Base-by-base conservation (phyloP, 2,329 filamentous ascomycete genomes). In the Ampelomyces quisqualis region DNA sequence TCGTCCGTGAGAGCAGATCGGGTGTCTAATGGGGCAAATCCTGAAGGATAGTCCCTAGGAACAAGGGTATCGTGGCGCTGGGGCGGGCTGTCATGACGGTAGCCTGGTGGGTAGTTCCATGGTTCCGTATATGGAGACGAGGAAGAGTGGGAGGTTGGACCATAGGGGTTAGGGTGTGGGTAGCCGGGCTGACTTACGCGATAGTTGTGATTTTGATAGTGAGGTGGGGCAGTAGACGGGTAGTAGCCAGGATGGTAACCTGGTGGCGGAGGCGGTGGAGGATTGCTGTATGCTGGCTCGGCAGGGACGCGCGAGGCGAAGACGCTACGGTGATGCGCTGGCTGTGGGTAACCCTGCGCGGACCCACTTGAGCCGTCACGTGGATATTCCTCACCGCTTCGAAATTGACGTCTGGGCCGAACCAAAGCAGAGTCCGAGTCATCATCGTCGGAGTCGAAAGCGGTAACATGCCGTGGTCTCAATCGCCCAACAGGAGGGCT, bases 211-310 rank as follows among this genome's bases (percentile, higher is more conserved):
- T 55, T 54, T 51, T 60, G 61, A 47, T 67, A 66, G 39, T 65
- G 60, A 28, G 64, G 63, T 43, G 65, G 61, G 45, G 64, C 60
- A 38, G 57, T 42, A 9, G 64, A 59, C 36, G 55, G 57, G 47
- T 67, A 67, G 50, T 66, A 66, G 34, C 64, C 55, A 20, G 60
- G 64, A 51, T 67, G 64, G 47, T 70, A 68, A 17, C 59, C 58
- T 20, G 61, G 53, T 88, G 72, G 74, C 88, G 48, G 77, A 81
- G 65, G 85, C 90, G 77, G 82, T 90, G 62, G 76, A 90, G 49
- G 81, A 78, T 53, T 78, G 70, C 53, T 47, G 51, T 68, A 68
- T 43, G 58, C 50, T 32, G 50, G 46, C 42, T 68, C 64, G 18
- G 53, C 44, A 45, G 65, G 65, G 26, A 67, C 63, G 43, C 64